phyloP scores from a whole-genome alignment of 2,329 filamentous ascomycete genomes.

The Apiospora pterosperma region DNA sequence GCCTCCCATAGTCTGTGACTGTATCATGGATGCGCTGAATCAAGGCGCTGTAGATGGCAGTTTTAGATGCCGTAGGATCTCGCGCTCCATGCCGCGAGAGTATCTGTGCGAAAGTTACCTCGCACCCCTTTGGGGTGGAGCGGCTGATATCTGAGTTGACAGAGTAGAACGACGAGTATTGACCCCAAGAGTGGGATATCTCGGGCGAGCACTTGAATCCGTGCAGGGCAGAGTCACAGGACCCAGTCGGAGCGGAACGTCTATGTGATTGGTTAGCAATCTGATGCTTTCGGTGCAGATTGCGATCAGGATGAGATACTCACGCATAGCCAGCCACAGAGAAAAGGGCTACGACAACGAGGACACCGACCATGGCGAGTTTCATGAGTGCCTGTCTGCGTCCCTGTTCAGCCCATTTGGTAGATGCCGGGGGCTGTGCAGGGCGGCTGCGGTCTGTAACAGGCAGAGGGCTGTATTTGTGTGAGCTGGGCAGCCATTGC shows the following conservation, averaged over 20 bases:
- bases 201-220: conserved; percentile 62
- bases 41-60: conserved; percentile 57
- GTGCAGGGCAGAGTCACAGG: conserved; percentile 49
- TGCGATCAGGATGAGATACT: neutral
- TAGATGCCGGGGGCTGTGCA: neutral
- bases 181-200: conserved; percentile 73
- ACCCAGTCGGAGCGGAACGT: conserved; percentile 19
- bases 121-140: conserved; percentile 63
- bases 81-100: conserved; percentile 83
- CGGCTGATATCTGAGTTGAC: conserved; percentile 64
- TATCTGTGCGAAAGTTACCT: conserved; percentile 74
- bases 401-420: neutral
- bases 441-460: neutral
- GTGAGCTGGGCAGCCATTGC: neutral
- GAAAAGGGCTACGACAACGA: conserved; percentile 4
- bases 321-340: conserved; percentile 7
- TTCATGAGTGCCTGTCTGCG: conserved; percentile 9
- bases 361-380: conserved; percentile 5
- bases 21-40: conserved; percentile 62
- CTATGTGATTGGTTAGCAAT: conserved; percentile 9
- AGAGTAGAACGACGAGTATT: conserved; percentile 82
- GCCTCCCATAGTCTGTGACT: conserved; percentile 54
- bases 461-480: conserved; percentile 12
- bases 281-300: neutral
- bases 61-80: conserved; percentile 71